Conservation (phyloP, 139 green algal species). For the Chlorella sorokiniana region DNA sequence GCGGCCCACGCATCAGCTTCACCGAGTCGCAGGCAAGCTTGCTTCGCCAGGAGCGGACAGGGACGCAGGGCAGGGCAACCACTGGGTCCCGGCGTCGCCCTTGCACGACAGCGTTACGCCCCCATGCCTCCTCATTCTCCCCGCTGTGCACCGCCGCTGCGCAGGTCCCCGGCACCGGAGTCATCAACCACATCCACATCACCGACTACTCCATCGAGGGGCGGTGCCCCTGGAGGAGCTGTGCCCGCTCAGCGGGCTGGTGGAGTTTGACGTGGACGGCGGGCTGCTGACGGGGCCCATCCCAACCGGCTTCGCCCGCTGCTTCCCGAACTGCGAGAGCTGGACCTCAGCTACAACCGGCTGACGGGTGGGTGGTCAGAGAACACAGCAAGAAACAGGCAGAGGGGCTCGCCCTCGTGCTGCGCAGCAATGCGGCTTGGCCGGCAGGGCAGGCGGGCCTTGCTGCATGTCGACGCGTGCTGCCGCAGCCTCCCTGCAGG, state of each 20-base stretch:
- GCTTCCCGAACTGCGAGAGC: slow-evolving; percentile 45
- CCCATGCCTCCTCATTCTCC: background rate
- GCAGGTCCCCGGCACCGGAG: slow-evolving; percentile 24
- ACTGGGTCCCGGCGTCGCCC: too few relatives aligned
- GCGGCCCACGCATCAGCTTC: background rate
- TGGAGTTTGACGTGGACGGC: slow-evolving; percentile 47
- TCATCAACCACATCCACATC: slow-evolving; percentile 46
- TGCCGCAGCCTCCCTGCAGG: background rate
- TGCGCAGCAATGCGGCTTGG: background rate
- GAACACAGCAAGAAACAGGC: too few relatives aligned
- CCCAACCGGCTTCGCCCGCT: slow-evolving; percentile 27
- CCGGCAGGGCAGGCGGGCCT: too few relatives aligned
- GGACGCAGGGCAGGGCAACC: background rate
- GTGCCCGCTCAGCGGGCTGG: slow-evolving; percentile 7
- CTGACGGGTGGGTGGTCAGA: background rate
- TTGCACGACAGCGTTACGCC: background rate
- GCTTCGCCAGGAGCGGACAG: background rate
- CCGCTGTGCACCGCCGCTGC: too few relatives aligned
- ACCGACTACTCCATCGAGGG: slow-evolving; percentile 43
- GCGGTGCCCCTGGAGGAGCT: slow-evolving; percentile 38
- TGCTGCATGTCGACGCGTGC: background rate
- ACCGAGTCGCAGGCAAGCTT: background rate
- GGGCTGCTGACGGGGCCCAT: slow-evolving; percentile 31
- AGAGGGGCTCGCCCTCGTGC: background rate
- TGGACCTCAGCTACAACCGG: slow-evolving; percentile 35